A percentile compares a stretch with the other conserved stretches of the same genome.
Conservation (phyloP, 768 basidiomycete species). For the Russula abietina region DNA sequence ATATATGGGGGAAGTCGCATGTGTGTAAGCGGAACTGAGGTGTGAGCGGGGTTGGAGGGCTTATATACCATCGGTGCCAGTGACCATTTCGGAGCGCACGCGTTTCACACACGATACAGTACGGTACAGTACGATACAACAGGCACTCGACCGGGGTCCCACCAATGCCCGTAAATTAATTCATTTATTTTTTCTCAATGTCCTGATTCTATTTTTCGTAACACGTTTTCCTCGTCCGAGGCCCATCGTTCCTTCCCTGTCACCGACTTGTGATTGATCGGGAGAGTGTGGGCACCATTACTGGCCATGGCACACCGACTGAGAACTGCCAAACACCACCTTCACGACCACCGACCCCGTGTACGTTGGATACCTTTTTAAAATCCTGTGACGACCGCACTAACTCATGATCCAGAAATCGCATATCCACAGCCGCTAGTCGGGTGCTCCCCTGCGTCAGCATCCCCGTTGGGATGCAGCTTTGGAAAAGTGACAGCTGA, state of each 20-base stretch:
- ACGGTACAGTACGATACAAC: background rate
- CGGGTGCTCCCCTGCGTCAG: background rate
- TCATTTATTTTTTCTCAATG: background rate
- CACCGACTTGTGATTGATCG: background rate
- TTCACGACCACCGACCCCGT: too few relatives aligned
- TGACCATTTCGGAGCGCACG: too few relatives aligned
- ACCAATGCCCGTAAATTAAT: background rate
- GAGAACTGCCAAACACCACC: too few relatives aligned
- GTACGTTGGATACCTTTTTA: background rate
- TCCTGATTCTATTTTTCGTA: background rate
- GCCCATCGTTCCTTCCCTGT: background rate
- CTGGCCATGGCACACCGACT: background rate
- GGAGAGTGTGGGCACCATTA: background rate
- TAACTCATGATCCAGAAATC: too few relatives aligned
- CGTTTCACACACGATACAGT: background rate
- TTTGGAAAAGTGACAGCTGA: background rate
- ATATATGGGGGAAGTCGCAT: constrained; percentile 8
- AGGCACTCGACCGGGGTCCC: too few relatives aligned
- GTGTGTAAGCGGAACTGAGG: too few relatives aligned
- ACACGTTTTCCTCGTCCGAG: background rate
- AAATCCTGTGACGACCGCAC: background rate
- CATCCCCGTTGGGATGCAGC: background rate
- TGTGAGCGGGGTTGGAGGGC: background rate
- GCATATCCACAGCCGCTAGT: background rate
- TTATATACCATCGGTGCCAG: background rate